Conservation (phyloP, 2,329 filamentous ascomycete species). For the Albophoma yamanashiensis region DNA sequence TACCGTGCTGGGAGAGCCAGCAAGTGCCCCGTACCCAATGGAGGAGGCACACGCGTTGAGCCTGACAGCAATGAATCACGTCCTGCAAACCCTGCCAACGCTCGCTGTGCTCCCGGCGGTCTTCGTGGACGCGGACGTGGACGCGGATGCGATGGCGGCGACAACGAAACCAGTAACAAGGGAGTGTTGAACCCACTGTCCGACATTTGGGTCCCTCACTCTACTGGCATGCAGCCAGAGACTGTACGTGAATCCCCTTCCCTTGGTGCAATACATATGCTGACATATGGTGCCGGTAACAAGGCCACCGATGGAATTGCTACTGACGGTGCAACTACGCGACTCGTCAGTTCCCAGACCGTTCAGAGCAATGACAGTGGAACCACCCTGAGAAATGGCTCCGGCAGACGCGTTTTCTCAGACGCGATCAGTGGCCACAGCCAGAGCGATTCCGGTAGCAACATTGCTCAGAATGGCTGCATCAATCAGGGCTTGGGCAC, state of each 20-base stretch:
- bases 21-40: background rate
- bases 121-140: background rate
- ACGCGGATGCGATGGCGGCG: background rate
- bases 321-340: too few species aligned
- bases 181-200: background rate
- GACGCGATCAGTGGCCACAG: too few species aligned
- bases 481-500: background rate
- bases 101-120: background rate
- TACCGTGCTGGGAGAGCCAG: background rate
- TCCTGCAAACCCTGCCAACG: background rate
- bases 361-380: background rate
- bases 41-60: background rate
- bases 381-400: background rate
- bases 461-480: background rate
- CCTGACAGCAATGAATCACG: slow-evolving; percentile 2
- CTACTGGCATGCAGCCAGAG: background rate
- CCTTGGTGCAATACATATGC: too few species aligned
- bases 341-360: background rate
- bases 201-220: background rate
- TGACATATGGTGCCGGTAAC: background rate
- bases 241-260: background rate
- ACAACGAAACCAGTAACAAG: background rate
- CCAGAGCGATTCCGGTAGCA: background rate
- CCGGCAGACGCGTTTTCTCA: background rate
- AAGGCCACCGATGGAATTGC: background rate